Conservation (phyloP, 768 basidiomycete genomes). For the Boletus barrowsii region DNA sequence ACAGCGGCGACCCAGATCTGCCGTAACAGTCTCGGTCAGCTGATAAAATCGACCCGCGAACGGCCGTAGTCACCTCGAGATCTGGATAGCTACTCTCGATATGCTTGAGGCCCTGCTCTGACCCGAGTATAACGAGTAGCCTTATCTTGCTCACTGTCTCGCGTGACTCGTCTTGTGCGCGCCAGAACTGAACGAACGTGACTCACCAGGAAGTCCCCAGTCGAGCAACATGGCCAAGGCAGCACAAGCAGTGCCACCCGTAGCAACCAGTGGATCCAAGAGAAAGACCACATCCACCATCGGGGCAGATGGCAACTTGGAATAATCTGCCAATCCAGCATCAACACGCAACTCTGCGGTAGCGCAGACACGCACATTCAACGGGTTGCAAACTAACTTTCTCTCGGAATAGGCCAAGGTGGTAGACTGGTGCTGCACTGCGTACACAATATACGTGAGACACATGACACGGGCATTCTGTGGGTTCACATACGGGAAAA, state of each 20-base stretch:
- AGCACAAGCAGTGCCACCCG: constrained; percentile 88
- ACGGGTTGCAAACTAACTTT: constrained; percentile 86
- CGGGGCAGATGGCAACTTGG: constrained; percentile 75
- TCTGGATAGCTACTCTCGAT: constrained; percentile 69
- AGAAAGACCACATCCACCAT: constrained; percentile 84
- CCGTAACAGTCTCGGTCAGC: background rate
- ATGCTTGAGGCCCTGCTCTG: constrained; percentile 64
- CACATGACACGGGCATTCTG: background rate
- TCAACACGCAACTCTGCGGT: background rate
- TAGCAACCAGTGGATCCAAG: constrained; percentile 91
- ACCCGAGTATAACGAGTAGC: constrained; percentile 78
- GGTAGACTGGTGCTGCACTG: constrained; percentile 82
- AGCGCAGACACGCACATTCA: constrained; percentile 58
- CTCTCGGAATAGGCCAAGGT: constrained; percentile 87
- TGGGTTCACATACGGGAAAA: constrained; percentile 69
- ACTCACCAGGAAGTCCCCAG: constrained; percentile 73
- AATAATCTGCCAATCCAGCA: constrained; percentile 61
- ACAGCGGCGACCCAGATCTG: constrained; percentile 88
- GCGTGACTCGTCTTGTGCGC: background rate
- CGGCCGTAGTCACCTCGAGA: constrained; percentile 58
- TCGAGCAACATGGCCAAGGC: constrained; percentile 83
- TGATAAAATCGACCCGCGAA: background rate
- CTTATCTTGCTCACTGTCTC: constrained; percentile 65
- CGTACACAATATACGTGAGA: background rate
- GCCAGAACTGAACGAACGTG: background rate